Evolutionary conservation across 2,329 filamentous ascomycete species (phyloP).

Genomic region (Aspergillus japonicus): DNA sequence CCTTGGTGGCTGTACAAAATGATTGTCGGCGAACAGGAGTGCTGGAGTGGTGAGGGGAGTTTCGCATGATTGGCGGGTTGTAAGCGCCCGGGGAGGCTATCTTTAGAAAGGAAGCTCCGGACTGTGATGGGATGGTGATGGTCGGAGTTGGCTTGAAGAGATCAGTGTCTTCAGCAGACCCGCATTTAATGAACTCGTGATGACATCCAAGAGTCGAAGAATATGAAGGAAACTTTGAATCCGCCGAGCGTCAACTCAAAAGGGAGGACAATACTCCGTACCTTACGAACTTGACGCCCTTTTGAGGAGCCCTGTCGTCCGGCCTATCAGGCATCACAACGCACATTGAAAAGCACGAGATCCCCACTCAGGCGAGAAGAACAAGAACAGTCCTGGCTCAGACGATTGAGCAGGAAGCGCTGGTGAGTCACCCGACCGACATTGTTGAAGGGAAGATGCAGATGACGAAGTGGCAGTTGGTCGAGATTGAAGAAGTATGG

Average conservation of each 20-base stretch:
- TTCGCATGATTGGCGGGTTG: constrained; percentile 22
- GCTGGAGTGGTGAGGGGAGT: constrained; percentile 13
- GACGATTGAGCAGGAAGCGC: neutral
- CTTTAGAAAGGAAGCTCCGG: constrained; percentile 26
- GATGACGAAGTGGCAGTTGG: neutral
- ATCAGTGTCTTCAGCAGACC: neutral
- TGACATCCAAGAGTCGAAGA: neutral
- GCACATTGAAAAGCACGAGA: constrained; percentile 8
- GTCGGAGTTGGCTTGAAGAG: neutral
- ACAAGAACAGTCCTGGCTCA: constrained; percentile 1
- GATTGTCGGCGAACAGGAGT: constrained; percentile 11
- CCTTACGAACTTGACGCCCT: neutral
- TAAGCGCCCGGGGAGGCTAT: constrained; percentile 32
- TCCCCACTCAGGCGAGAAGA: neutral
- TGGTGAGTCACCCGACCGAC: constrained; percentile 18
- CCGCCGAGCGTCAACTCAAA: neutral
- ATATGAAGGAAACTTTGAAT: neutral
- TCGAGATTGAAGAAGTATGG: neutral
- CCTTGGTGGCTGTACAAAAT: constrained; percentile 24
- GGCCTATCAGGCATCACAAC: neutral
- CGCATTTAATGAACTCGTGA: neutral
- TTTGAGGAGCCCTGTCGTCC: neutral
- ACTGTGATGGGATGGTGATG: neutral
- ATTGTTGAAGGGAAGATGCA: neutral
- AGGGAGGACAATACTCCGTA: neutral